These are phyloP conservation scores for Westerdykella aurantiaca DNA, from an alignment of 2,329 filamentous ascomycete genomes.

Conservation along the genomic window DNA sequence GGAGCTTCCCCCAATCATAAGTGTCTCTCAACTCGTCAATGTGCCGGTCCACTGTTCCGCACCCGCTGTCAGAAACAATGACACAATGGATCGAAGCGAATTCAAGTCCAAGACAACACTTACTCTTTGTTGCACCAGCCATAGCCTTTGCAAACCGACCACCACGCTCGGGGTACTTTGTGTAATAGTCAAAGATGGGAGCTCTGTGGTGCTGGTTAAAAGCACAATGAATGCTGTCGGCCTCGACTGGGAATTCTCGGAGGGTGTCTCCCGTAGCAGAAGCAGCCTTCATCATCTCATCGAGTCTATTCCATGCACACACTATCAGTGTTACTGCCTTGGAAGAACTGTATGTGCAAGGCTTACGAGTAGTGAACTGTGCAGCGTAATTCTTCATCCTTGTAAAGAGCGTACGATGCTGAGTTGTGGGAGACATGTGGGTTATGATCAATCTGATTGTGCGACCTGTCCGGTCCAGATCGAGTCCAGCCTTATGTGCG, in stretches of 20 bases:
- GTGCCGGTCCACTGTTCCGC: slow-evolving; percentile 22
- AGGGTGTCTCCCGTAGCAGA: slow-evolving; percentile 8
- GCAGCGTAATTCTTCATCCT: no score
- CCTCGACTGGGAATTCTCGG: not conserved
- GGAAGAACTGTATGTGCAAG: slow-evolving; percentile 2
- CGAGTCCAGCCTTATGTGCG: slow-evolving; percentile 11
- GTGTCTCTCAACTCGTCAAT: slow-evolving; percentile 17
- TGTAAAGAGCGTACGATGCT: slow-evolving; percentile 11
- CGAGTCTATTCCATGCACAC: slow-evolving; percentile 14
- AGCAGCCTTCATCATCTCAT: slow-evolving; percentile 25
- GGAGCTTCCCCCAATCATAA: slow-evolving; percentile 13
- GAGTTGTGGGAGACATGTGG: slow-evolving; percentile 13
- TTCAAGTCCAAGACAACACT: no score
- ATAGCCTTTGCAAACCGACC: slow-evolving; percentile 27
- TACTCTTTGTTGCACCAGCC: slow-evolving; percentile 19
- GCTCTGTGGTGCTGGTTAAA: slow-evolving; percentile 17
- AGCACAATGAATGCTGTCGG: no score
- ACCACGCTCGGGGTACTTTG: slow-evolving; percentile 17
- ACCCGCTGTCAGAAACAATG: no score
- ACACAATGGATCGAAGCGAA: no score
- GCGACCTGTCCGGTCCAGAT: slow-evolving; percentile 11
- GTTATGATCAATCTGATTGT: slow-evolving; percentile 12
- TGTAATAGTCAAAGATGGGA: slow-evolving; percentile 24
- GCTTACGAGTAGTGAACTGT: slow-evolving; percentile 18
- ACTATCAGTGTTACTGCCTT: slow-evolving; percentile 10